Percentiles rank a stretch among this genome's conserved stretches.
These are phyloP conservation scores for Saururus chinensis DNA, from an alignment of 164 flowering plant species.

Conservation along the genomic window DNA sequence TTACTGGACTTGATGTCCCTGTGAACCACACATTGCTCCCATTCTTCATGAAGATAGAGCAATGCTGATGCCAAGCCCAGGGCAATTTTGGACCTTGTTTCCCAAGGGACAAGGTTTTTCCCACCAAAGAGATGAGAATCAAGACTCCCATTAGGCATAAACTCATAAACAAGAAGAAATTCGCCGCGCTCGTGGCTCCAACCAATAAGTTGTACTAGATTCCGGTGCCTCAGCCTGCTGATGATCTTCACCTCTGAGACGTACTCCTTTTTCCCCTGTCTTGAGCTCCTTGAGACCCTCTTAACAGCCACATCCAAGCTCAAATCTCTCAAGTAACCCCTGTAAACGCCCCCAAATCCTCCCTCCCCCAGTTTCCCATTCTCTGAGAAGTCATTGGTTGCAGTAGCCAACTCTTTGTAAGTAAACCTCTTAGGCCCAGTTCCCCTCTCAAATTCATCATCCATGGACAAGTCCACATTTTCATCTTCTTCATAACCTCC, in stretches of 20 bases:
- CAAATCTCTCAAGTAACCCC: conserved; percentile 18
- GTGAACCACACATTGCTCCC: conserved; percentile 51
- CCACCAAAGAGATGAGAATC: conserved; percentile 31
- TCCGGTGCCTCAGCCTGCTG: conserved; percentile 36
- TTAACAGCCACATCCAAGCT: conserved; percentile 25
- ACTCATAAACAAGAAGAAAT: conserved; percentile 41
- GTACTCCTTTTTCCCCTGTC: conserved; percentile 42
- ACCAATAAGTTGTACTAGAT: conserved; percentile 39
- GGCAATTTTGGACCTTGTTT: conserved; percentile 28
- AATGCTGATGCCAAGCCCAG: conserved; percentile 36
- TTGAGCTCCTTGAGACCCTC: conserved; percentile 27
- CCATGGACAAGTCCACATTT: conserved; percentile 8
- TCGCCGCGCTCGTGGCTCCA: conserved; percentile 48
- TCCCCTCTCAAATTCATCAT: conserved; percentile 28
- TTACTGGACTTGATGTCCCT: conserved; percentile 46
- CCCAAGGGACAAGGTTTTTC: conserved; percentile 18
- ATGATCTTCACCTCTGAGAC: conserved; percentile 38
- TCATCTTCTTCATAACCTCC: neutral
- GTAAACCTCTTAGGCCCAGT: conserved; percentile 25
- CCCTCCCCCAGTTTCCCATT: conserved; percentile 25
- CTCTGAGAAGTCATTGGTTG: conserved; percentile 17
- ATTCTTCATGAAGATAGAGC: conserved; percentile 43
- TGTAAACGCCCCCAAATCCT: conserved; percentile 33
- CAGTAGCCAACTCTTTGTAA: conserved; percentile 15
- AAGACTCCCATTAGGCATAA: conserved; percentile 41